Evolutionary conservation across 177 flowering plant species (phyloP).

Genomic region (Telopea speciosissima): DNA sequence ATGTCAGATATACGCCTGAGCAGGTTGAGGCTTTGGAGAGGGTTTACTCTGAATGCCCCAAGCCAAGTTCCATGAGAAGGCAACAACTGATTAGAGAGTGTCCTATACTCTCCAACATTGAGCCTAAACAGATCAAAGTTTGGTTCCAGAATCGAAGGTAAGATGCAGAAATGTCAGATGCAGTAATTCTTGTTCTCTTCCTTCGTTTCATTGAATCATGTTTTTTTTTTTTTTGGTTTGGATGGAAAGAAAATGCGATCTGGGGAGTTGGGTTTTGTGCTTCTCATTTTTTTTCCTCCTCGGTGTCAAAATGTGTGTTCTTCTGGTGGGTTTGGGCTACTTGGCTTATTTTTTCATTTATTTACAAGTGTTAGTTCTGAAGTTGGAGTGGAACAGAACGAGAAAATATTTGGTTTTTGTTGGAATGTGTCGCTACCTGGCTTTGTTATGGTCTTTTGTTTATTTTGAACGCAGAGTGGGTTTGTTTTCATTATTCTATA

Average conservation of each 20-base stretch:
- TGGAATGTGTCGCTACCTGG: background rate
- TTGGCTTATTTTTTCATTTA: no score
- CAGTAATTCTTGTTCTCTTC: background rate
- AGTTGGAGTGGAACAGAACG: background rate
- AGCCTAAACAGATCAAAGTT: slow-evolving; percentile 89
- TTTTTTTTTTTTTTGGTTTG: background rate
- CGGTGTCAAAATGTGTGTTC: background rate
- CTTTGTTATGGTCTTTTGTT: background rate
- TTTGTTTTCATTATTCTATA: background rate
- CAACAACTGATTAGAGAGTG: slow-evolving; percentile 80
- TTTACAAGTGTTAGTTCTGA: background rate
- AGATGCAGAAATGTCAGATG: background rate
- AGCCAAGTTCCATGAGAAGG: slow-evolving; percentile 71
- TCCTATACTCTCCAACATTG: slow-evolving; percentile 75
- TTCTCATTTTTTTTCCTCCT: no score
- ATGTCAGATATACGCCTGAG: slow-evolving; percentile 81
- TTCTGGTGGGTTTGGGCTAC: background rate
- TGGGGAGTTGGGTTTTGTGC: background rate
- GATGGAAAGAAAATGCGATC: background rate
- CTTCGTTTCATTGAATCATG: background rate
- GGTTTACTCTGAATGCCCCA: slow-evolving; percentile 74
- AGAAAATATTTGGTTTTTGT: background rate
- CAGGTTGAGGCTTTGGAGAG: slow-evolving; percentile 90
- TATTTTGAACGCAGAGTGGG: background rate
- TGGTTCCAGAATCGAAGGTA: slow-evolving; percentile 94